Conservation (phyloP, 2,329 filamentous ascomycete species). For the Penicillium sumatraense region DNA sequence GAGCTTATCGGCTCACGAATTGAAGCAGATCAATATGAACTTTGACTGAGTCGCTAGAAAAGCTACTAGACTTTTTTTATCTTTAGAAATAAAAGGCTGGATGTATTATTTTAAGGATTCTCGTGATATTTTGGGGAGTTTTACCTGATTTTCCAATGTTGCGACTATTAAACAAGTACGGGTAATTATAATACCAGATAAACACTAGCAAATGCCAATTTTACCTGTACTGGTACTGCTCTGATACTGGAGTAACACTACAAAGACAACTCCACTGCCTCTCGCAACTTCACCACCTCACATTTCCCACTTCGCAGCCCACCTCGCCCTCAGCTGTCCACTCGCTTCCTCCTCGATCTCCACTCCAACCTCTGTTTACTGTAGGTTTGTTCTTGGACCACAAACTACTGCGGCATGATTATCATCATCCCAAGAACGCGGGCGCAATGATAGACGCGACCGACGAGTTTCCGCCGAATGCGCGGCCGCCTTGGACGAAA, state of each 20-base stretch:
- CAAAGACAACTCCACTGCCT: constrained; percentile 4
- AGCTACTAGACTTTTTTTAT: not conserved
- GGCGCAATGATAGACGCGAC: constrained; percentile 36
- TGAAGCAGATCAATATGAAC: not conserved
- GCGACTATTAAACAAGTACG: no score
- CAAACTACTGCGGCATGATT: constrained; percentile 4
- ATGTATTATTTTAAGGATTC: no score
- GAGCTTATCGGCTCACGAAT: constrained; percentile 10
- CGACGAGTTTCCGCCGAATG: constrained; percentile 28
- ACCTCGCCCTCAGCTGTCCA: not conserved
- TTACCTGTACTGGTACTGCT: no score
- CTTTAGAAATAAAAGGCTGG: not conserved
- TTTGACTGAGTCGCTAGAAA: not conserved
- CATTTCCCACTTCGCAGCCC: constrained; percentile 7
- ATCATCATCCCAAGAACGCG: constrained; percentile 11
- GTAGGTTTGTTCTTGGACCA: not conserved
- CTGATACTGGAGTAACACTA: no score
- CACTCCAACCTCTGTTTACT: not conserved
- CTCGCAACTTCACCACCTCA: not conserved
- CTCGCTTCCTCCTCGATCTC: not conserved
- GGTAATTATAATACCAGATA: no score
- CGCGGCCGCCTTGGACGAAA: constrained; percentile 26
- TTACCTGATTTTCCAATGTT: no score
- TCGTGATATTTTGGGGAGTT: no score
- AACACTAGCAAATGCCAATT: no score